Percentiles rank a stretch among this genome's conserved stretches.
Evolutionary conservation across 2,329 filamentous ascomycete species (phyloP).

Genomic region (Talaromyces verruculosus): DNA sequence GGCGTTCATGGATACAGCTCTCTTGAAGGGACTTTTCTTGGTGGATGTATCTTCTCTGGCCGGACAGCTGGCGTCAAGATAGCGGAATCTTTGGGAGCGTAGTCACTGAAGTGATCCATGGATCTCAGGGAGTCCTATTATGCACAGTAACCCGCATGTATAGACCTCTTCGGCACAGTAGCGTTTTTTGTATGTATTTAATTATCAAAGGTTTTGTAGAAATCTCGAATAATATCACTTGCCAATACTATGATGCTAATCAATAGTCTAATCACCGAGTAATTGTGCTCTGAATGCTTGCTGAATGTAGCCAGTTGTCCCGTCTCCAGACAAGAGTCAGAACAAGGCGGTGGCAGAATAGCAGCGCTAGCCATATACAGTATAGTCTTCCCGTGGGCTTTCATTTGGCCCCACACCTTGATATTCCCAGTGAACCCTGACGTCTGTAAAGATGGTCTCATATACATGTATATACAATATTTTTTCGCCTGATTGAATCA

Average conservation of each 20-base stretch:
- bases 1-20: slow-evolving; percentile 64
- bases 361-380: background rate
- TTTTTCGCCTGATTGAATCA: no score
- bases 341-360: background rate
- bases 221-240: no score
- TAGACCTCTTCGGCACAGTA: background rate
- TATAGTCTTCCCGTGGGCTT: background rate
- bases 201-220: background rate
- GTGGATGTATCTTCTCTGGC: slow-evolving; percentile 64
- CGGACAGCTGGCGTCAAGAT: slow-evolving; percentile 58
- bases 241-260: no score
- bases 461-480: no score
- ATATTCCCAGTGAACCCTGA: background rate
- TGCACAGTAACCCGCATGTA: background rate
- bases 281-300: no score
- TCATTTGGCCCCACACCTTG: background rate
- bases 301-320: no score
- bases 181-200: background rate
- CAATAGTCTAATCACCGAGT: no score
- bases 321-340: background rate
- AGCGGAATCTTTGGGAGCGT: slow-evolving; percentile 9
- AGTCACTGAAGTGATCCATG: background rate
- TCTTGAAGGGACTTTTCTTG: slow-evolving; percentile 62
- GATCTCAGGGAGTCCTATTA: background rate
- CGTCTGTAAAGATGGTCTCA: background rate